These are phyloP conservation scores for Cutaneotrichosporon mucoides DNA, from an alignment of 1,284 basidiomycete species.

Conservation along the genomic window DNA sequence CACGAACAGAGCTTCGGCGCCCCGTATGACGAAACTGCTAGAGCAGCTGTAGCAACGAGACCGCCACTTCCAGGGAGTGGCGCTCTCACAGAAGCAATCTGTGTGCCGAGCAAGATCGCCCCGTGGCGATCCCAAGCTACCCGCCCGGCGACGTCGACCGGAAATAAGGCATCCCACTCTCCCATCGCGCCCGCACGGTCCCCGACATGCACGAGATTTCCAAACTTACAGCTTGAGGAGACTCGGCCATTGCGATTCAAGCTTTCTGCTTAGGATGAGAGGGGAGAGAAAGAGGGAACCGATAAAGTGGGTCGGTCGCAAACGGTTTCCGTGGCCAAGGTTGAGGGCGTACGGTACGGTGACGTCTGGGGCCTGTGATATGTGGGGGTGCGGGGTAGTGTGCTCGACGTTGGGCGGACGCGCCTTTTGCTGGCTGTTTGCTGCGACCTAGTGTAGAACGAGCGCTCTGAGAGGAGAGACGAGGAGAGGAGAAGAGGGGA, in stretches of 20 bases:
- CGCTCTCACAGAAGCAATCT: background rate
- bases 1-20: background rate
- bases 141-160: too few species aligned
- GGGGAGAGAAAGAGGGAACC: background rate
- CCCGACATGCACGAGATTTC: too few species aligned
- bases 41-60: background rate
- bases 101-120: background rate
- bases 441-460: background rate
- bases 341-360: too few species aligned
- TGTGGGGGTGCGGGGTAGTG: background rate
- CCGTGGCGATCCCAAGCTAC: too few species aligned
- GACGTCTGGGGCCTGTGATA: background rate
- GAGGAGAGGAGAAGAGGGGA: background rate
- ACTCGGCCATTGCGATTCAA: constrained; percentile 5
- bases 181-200: too few species aligned
- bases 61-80: too few species aligned
- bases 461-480: background rate
- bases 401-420: background rate
- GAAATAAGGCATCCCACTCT: too few species aligned
- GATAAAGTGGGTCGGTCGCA: background rate
- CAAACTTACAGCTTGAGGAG: constrained; percentile 3
- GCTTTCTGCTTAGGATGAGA: background rate
- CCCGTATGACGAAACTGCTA: background rate
- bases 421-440: background rate
- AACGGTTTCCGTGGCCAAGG: background rate